These are phyloP conservation scores for Dictyostelium purpureum DNA, from an alignment of 78 protist species.

Conservation along the genomic window DNA sequence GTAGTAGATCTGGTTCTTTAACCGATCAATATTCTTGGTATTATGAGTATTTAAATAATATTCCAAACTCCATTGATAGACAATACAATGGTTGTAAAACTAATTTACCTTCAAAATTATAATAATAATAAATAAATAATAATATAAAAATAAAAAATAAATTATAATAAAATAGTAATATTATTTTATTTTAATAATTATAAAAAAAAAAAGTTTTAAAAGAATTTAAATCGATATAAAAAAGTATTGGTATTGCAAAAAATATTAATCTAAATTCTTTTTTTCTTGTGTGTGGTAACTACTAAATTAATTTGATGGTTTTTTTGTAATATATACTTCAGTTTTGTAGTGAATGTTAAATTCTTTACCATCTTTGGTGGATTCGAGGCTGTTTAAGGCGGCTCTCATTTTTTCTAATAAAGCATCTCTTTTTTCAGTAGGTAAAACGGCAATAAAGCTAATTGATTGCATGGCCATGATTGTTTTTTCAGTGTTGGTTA, in stretches of 20 bases:
- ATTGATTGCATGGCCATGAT: neutral
- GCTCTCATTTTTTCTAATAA: neutral
- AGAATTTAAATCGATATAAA: too few relatives aligned
- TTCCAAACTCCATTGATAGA: neutral
- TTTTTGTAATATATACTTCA: neutral
- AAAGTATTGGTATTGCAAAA: too few relatives aligned
- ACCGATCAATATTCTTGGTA: neutral
- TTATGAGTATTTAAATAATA: conserved; percentile 12
- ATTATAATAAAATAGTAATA: too few relatives aligned
- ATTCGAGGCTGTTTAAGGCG: neutral
- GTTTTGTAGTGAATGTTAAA: neutral
- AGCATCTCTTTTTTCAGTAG: conserved; percentile 6
- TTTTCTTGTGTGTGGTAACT: too few relatives aligned
- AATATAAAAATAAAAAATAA: neutral
- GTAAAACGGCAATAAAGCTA: neutral
- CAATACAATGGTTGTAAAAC: neutral
- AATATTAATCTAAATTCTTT: too few relatives aligned
- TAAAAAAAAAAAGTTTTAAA: too few relatives aligned
- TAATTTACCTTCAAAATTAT: neutral
- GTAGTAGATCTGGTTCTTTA: neutral
- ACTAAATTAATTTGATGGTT: neutral
- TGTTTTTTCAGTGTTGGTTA: neutral
- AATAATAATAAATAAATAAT: neutral
- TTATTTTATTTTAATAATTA: too few relatives aligned
- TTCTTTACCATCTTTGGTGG: neutral